Base-by-base conservation (phyloP, 805 yeast genomes). In the Suhomyces canberraensis region DNA sequence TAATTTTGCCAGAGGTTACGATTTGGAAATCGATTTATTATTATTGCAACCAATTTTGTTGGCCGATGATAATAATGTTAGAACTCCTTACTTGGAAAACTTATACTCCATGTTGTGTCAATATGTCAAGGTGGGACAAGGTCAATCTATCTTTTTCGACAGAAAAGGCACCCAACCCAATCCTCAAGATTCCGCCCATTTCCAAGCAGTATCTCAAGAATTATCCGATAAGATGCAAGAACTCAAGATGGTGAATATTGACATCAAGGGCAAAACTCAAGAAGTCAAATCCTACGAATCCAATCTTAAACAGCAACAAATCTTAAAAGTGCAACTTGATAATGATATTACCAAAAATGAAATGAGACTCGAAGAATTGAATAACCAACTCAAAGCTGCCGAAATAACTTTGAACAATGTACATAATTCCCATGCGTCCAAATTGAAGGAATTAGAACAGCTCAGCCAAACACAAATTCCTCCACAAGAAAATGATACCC, bases 21-120 rank as follows among this genome's bases (percentile, higher is more conserved):
- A 76, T 29, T 58, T 86, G 41, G 78, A 82, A 42, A 68, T 84
- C 28, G 97, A 90, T 62, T 69, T 88, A 53, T 66, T 88, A 29
- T 64, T 90, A 36, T 72, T 90, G 43, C 95, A 88, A 54, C 95
- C 96, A 4, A 90, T 90, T 35, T 66, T 90, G 37, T 68, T 89
- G 39, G 95, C 93, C n/a, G 96, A 89, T 62, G 96, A 89, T 55
- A 76, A 77, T 54, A 81, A 83, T 33, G 80, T 88, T 37, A 82
- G 84, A 56, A 87, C 96, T 0, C 96, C 97, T 2, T 90, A 90
- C 56, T 69, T 90, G 56, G 97, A 90, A 62, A 86, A 86, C 48
- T 64, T 87, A 39, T 90, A 87, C 56, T 88, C 95, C 2, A 74
- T 80, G 36, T 66, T 84, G 68, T 79, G 85, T 45, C 90, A 84